Base-by-base conservation (phyloP, 2,329 filamentous ascomycete species). In the Pyrenophora seminiperda region DNA sequence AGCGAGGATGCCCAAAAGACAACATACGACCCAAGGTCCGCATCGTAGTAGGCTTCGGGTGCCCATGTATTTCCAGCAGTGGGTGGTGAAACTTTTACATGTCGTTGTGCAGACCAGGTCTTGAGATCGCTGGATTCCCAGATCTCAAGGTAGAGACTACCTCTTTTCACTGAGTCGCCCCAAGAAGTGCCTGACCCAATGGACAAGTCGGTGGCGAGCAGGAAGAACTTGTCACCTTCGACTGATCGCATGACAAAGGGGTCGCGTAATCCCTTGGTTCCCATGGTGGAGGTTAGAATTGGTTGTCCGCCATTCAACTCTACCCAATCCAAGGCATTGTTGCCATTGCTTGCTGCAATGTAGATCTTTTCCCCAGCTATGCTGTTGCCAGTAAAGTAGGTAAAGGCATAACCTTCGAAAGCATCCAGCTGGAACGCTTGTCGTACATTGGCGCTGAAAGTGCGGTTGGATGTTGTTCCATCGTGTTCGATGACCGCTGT, bases 51-150 rank as follows among this genome's bases (percentile, higher is more conserved):
- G 0, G 79, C 79, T 36, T 81, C 79, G 0, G 79, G 79, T 0
- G 79, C 79, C 79, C 79, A 81, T 0, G 80, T 82, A 41, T 80
- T 83, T 3, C 80, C 80, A 0, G 79, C 80, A 0, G 73, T 77
- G 1, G 72, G 53, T 0, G 79, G 79, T 0, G 79, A 80, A 0
- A 82, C 78, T 5, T 75, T 69, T 17, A 81, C 67, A 17, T 81
- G 79, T 13, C 80, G 74, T 49, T 82, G 79, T 15, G 66, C 70
- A 1, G 77, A 79, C 80, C 80, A 82, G n/a, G 63, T 77, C 18
- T 77, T 68, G 1, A 82, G 72, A 47, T 82, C 78, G 13, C 67
- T 67, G 0, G 78, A 79, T 57, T 82, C 79, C 80, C 80, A 83
- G 4, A 82, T 70, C 52, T 82, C 78, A 2, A 82, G 72, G 45